Evolutionary conservation across 768 basidiomycete genomes (phyloP), one percentile per base, ranked within the genome.

Genomic region (Exsudoporus frostii): DNA sequence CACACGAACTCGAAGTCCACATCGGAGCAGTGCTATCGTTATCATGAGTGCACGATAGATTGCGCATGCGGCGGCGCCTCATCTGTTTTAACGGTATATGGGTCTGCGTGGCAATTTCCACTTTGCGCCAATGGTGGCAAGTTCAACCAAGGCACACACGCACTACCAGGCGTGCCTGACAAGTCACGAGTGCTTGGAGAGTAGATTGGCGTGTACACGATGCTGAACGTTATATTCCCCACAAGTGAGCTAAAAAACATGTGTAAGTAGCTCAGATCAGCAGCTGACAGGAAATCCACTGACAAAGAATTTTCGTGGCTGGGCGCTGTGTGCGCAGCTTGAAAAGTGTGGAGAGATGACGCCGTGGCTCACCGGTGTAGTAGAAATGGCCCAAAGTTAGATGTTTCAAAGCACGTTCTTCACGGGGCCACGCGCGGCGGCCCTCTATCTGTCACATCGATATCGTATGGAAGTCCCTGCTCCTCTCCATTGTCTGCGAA

Each of bases 181-280:
- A 25, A 24, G 48, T 47, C 65, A 64, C 41, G 44, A 36, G 55
- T 32, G 4, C 22, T 7, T 36, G 30, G 14, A 42, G 8, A 40
- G 17, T 19, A 33, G 54, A 67, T 67, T 50, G 45, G 42, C 46
- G 13, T 15, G 43, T 45, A n/a, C 20, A 45, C 7, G 17, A 45
- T 4, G 14, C 40, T 47, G 54, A 67, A 62, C 54, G 56, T 49
- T 56, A 65, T 54, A 47, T 63, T 54, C 63, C 53, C 57, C 65
- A 30, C 60, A 67, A 55, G n/a, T 59, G 49, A 65, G 54, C 51
- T 57, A 54, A 65, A 56, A 48, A 22, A 62, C 53, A 48, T 58
- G 46, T 39, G 32, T 53, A 37, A 51, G 32, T 53, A 37, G 51
- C 33, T 40, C 51, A 45, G 62, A 67, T 59, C 59, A 54, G 36